Conservation (phyloP, 176 grass and related monocot species). For the Raddia distichophylla region DNA sequence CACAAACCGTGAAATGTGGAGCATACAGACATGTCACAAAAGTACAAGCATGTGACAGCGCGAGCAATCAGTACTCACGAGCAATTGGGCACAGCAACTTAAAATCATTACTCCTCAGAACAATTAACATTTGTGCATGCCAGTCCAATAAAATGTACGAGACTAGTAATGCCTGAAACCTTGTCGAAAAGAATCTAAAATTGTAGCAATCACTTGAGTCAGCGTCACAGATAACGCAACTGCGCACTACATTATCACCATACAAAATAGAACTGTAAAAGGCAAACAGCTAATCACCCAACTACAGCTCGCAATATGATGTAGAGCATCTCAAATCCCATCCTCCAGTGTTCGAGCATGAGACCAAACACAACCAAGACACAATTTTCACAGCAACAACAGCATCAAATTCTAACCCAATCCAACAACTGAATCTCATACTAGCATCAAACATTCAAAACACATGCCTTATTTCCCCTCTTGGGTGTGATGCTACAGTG, state of each 20-base stretch:
- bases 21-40: neutral
- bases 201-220: neutral
- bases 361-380: neutral
- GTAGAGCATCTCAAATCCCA: neutral
- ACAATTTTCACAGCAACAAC: neutral
- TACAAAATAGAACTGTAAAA: neutral
- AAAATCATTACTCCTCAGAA: neutral
- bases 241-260: neutral
- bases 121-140: neutral
- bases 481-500: neutral
- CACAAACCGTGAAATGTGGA: neutral
- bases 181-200: neutral
- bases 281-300: neutral
- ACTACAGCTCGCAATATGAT: neutral
- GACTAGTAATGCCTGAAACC: neutral
- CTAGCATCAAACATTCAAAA: neutral
- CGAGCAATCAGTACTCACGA: neutral
- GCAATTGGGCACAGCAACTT: neutral
- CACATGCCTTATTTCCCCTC: neutral
- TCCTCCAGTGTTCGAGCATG: neutral
- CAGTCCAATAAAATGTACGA: neutral
- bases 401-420: constrained; percentile 3
- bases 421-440: neutral
- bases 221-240: neutral
- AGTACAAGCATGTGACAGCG: neutral